Percentiles rank a stretch among this genome's conserved stretches.
Evolutionary conservation across 306 rosid species (phyloP).

Genomic region (Abrus precatorius): DNA sequence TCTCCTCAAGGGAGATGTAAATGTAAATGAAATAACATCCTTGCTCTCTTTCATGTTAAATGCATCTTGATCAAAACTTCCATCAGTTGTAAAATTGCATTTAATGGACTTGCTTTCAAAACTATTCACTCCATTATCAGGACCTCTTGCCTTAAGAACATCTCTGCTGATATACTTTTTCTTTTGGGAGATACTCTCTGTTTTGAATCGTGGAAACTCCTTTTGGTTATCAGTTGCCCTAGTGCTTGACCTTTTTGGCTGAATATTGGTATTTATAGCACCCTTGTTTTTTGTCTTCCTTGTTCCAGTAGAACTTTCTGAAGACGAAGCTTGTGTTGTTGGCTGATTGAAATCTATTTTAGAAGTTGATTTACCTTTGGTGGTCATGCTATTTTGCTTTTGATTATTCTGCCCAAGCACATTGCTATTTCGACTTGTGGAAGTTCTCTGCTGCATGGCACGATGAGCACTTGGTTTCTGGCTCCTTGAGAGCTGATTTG

Average conservation of each 20-base stretch:
- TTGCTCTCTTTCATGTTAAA: conserved; percentile 64
- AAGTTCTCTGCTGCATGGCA: conserved; percentile 62
- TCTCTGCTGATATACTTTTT: conserved; percentile 50
- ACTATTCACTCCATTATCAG: conserved; percentile 43
- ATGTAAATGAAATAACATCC: conserved; percentile 88
- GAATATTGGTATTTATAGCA: conserved; percentile 56
- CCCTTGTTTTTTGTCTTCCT: conserved; percentile 59
- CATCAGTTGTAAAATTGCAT: conserved; percentile 62
- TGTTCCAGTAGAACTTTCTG: conserved; percentile 52
- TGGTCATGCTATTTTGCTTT: conserved; percentile 75
- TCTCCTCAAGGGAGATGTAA: conserved; percentile 83
- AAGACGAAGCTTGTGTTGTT: conserved; percentile 51
- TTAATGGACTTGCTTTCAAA: conserved; percentile 64
- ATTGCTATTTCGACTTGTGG: conserved; percentile 49
- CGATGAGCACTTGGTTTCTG: conserved; percentile 58
- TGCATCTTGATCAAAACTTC: conserved; percentile 53
- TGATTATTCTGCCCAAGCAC: conserved; percentile 78
- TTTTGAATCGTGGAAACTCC: conserved; percentile 57
- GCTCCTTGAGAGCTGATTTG: conserved; percentile 61
- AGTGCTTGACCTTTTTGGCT: conserved; percentile 56
- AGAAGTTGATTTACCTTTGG: conserved; percentile 59
- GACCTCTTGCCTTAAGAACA: conserved; percentile 54
- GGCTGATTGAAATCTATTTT: conserved; percentile 60
- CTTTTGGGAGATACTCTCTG: conserved; percentile 50
- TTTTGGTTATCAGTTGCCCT: conserved; percentile 52